Percentiles rank a stretch among this genome's conserved stretches.
Conservation (phyloP, 768 basidiomycete species). For the Tylopilus rubrobrunneus region DNA sequence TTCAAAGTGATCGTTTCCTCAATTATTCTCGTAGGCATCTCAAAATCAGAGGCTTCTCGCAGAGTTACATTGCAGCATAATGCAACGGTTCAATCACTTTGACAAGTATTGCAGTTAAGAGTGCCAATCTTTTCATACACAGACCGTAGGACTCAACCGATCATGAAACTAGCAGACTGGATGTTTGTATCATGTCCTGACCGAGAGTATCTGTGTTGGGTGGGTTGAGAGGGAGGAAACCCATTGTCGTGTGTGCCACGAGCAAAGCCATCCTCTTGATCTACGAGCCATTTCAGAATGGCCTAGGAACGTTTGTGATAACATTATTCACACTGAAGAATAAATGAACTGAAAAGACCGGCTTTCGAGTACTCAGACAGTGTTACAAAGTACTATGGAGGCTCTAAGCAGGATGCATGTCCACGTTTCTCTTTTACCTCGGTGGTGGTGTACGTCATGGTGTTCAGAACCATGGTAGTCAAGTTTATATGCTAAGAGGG, state of each 20-base stretch:
- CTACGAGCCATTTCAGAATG: not conserved
- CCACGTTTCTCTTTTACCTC: constrained; percentile 8
- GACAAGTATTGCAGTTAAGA: too few species aligned
- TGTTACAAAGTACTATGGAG: constrained; percentile 16
- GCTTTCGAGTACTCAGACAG: constrained; percentile 1
- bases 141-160: too few species aligned
- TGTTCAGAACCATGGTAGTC: constrained; percentile 65
- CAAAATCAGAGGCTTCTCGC: too few species aligned
- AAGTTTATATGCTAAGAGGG: constrained; percentile 59
- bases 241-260: not conserved
- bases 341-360: not conserved
- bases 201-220: not conserved
- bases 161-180: too few species aligned
- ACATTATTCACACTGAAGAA: not conserved
- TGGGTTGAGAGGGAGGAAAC: not conserved
- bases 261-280: not conserved
- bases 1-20: too few species aligned
- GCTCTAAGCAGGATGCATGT: constrained; percentile 8
- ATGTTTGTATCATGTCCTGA: too few species aligned
- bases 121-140: too few species aligned
- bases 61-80: too few species aligned
- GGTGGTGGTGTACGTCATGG: constrained; percentile 46
- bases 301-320: not conserved
- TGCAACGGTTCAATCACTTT: too few species aligned
- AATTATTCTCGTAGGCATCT: too few species aligned